Evolutionary conservation across 495 filamentous ascomycete genomes (phyloP), one percentile per base, ranked within the genome.

Genomic region (Staphylotrichum longicolle): DNA sequence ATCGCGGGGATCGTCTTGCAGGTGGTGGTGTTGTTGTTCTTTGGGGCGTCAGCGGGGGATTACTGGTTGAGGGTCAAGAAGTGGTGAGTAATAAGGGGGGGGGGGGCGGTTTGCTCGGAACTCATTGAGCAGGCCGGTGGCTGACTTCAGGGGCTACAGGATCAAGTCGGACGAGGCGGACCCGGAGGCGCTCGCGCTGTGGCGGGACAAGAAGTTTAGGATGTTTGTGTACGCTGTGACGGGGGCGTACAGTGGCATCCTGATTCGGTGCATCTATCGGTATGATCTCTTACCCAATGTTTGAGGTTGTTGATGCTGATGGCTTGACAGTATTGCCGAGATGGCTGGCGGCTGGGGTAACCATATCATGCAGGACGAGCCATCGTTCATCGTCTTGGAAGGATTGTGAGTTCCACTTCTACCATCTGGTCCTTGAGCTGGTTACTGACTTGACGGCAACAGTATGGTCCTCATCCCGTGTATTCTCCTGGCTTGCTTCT

Each of bases 1-100:
- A 85, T 91, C 52, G 81, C 86, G 9, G 88, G 88, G 68, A 88
- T 91, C 62, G 77, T 82, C 7, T 82, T 86, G 71, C 88, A 91
- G 78, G 87, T 87, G 39, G 77, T 75, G 6, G 88, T 87, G 3
- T 77, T 90, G 72, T 63, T 74, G 39, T 72, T 81, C 33, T 90
- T 88, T 68, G 84, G 82, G 9, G 6, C 72, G 7, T 57, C 83
- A 8, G 79, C 68, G n/a, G 53, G 71, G 35, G 77, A 84, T 34
- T 88, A 84, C 63, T 83, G 74, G 56, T 42, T 77, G 27, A 67
- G 78, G 5, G 73, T 83, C 0, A 66, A 57, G 57, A 72, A 65
- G 46, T 75, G 75, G 57, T 66, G 39, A 42, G 59, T 66, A 9
- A 14, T 15, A 5, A 8, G 8, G 35, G 4, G 42, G 20, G 20